Evolutionary conservation across 2,329 filamentous ascomycete genomes (phyloP), one percentile per base, ranked within the genome.

Genomic region (Fusarium pseudograminearum): DNA sequence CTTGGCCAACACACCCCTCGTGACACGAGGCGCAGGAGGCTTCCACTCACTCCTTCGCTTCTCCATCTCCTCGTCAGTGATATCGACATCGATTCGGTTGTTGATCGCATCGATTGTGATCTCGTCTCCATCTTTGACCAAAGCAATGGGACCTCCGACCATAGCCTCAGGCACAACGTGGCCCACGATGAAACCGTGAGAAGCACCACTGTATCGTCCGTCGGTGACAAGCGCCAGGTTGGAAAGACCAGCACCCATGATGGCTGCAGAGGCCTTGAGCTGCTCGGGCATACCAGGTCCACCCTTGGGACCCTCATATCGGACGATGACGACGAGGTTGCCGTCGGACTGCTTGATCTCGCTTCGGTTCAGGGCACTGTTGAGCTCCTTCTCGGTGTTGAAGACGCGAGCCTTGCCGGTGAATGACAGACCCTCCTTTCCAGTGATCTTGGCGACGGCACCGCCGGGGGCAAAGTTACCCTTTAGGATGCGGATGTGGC

Each of bases 221-320:
- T 98, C 95, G 0, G 95, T 98, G 50, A 98, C 93, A 16, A 98
- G 86, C 0, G 95, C 94, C 11, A 98, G 88, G 74, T 97, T 97
- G 54, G 85, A 93, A 54, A 98, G 84, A 15, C 92, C 92, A 1
- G 95, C 95, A 50, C 95, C 95, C 91, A 97, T 97, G 72, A 98
- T 93, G 20, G 94, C 93, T 0, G 94, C 94, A 61, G 89, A 92
- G 14, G 95, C 93, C 78, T 92, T 93, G 45, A 98, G 86, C 80
- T 97, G 94, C 81, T 98, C 95, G 3, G 94, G 95, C 95, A 98
- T 98, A 44, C 95, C 95, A 0, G 95, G 95, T 0, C 95, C 95
- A 67, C 95, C 95, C 77, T 93, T 94, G 15, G 95, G 95, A 0
- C 95, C 95, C 78, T 98, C 95, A 78, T 98, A 98, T 24, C 95